These are phyloP conservation scores for Colletotrichum acutatum DNA, from an alignment of 2,329 filamentous ascomycete species.

Conservation along the genomic window DNA sequence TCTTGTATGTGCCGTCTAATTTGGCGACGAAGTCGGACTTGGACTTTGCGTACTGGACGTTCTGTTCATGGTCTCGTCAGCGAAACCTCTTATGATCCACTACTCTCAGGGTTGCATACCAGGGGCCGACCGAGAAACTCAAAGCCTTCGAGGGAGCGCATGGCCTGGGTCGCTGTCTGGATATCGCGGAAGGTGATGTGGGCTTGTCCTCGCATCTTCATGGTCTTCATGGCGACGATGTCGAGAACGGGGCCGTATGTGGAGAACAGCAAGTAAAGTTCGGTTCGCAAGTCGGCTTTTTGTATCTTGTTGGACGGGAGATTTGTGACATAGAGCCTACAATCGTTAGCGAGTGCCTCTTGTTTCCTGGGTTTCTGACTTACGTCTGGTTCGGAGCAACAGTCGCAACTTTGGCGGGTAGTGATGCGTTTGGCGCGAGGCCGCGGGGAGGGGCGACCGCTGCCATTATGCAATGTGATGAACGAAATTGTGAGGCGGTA, in stretches of 20 bases:
- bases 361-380: conserved; percentile 45
- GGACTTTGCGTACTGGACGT: conserved; percentile 89
- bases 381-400: conserved; percentile 81
- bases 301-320: conserved; percentile 87
- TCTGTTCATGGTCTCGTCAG: conserved; percentile 61
- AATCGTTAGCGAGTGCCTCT: conserved; percentile 19
- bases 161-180: conserved; percentile 91
- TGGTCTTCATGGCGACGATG: conserved; percentile 87
- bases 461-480: conserved; percentile 42
- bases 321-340: conserved; percentile 88
- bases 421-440: conserved; percentile 53
- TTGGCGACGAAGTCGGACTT: conserved; percentile 91
- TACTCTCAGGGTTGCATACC: conserved; percentile 63
- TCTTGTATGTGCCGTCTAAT: conserved; percentile 88
- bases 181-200: conserved; percentile 92
- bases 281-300: conserved; percentile 86
- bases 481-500: not conserved
- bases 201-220: conserved; percentile 95
- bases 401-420: conserved; percentile 62
- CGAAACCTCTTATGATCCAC: not conserved
- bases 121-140: conserved; percentile 87
- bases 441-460: conserved; percentile 50
- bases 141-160: conserved; percentile 88
- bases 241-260: conserved; percentile 94
- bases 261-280: conserved; percentile 92